These are phyloP conservation scores for Boletus coccyginus DNA, from an alignment of 768 basidiomycete genomes.

Conservation along the genomic window DNA sequence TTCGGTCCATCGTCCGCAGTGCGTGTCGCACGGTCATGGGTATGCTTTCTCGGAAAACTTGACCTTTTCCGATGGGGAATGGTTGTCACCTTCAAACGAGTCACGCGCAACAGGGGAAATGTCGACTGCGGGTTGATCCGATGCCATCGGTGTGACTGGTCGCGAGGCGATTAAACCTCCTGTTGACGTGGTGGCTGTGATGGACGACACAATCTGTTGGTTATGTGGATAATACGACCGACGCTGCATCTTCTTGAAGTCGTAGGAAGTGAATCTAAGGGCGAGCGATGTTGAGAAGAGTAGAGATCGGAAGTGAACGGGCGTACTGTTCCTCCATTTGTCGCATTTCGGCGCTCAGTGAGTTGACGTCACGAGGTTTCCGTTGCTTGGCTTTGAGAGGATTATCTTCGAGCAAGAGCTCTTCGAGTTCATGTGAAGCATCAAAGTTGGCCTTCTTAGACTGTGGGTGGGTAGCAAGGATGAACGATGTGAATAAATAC, in stretches of 20 bases:
- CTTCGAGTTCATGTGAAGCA: constrained; percentile 96
- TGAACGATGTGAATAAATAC: background rate
- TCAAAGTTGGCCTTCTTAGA: constrained; percentile 99
- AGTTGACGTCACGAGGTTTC: constrained; percentile 81
- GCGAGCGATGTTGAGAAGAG: background rate
- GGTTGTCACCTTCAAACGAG: constrained; percentile 40
- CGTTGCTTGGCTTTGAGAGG: constrained; percentile 93
- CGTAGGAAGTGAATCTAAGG: constrained; percentile 82
- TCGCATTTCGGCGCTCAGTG: constrained; percentile 86
- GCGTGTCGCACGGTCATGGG: constrained; percentile 33
- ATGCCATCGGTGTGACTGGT: constrained; percentile 62
- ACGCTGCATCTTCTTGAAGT: constrained; percentile 89
- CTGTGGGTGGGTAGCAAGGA: constrained; percentile 38
- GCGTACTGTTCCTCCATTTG: constrained; percentile 97
- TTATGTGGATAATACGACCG: constrained; percentile 90
- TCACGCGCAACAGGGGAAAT: constrained; percentile 42
- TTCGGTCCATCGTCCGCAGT: background rate
- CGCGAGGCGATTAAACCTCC: constrained; percentile 69
- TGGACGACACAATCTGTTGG: constrained; percentile 57
- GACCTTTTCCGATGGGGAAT: constrained; percentile 39
- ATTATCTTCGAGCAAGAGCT: constrained; percentile 93
- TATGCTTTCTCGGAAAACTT: constrained; percentile 49
- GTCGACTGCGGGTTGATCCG: constrained; percentile 43
- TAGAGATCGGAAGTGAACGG: background rate
- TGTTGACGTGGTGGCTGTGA: constrained; percentile 74